phyloP scores from a whole-genome alignment of 1,284 basidiomycete species.

The Ustilago vetiveriae region DNA sequence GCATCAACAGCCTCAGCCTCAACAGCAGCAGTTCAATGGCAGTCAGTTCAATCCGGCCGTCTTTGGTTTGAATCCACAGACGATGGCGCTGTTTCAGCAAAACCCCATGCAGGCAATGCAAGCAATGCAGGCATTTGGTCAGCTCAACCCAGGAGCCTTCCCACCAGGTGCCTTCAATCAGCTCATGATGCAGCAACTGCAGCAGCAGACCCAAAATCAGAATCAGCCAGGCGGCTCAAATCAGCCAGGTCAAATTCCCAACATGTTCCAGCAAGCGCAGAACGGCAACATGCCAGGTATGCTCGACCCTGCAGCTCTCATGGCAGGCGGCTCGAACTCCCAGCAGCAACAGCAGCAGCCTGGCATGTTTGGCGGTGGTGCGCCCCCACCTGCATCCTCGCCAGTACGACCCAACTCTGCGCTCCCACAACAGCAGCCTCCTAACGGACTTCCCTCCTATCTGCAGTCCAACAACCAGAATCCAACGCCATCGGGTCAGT shows the following conservation, averaged over 20 bases:
- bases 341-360: slow-evolving; percentile 27
- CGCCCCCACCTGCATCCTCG: slow-evolving; percentile 19
- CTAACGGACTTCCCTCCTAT: slow-evolving; percentile 45
- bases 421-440: slow-evolving; percentile 27
- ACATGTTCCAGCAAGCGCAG: slow-evolving; percentile 34
- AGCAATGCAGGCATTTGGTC: slow-evolving; percentile 44
- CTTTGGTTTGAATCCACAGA: slow-evolving; percentile 39
- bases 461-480: slow-evolving; percentile 32
- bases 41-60: slow-evolving; percentile 35
- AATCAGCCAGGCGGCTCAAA: slow-evolving; percentile 17
- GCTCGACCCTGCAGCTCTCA: slow-evolving; percentile 36
- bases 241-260: slow-evolving; percentile 21
- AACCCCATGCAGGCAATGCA: slow-evolving; percentile 50
- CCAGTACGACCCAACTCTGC: slow-evolving; percentile 37
- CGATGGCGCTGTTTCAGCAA: slow-evolving; percentile 42
- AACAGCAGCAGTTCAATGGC: slow-evolving; percentile 24
- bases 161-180: slow-evolving; percentile 38
- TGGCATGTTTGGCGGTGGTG: slow-evolving; percentile 27
- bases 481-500: slow-evolving; percentile 23
- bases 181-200: slow-evolving; percentile 46
- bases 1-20: slow-evolving; percentile 21
- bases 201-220: slow-evolving; percentile 30
- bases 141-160: slow-evolving; percentile 39
- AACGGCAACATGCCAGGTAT: slow-evolving; percentile 33
- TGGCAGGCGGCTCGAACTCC: slow-evolving; percentile 25